phyloP scores from a whole-genome alignment of 2,329 filamentous ascomycete species.

The Aureobasidium leucospermi region DNA sequence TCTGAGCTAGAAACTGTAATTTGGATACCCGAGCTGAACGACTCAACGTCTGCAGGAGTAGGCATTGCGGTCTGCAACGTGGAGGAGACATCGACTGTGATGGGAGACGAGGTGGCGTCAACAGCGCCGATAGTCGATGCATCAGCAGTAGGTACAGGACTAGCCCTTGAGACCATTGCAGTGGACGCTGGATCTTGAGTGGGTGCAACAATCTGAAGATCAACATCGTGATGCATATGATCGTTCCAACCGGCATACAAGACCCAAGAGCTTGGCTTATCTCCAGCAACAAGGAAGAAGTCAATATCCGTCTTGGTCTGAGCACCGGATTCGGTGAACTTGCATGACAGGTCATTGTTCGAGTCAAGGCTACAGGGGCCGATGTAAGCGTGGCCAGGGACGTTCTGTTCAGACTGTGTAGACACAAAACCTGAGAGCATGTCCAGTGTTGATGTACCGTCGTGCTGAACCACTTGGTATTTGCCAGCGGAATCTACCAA shows the following conservation, averaged over 20 bases:
- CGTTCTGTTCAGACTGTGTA: background rate
- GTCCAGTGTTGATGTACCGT: background rate
- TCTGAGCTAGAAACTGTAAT: background rate
- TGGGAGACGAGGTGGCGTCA: background rate
- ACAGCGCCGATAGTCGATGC: background rate
- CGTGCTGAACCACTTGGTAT: background rate
- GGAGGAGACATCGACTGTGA: background rate
- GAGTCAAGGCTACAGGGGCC: background rate
- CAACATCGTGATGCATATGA: background rate
- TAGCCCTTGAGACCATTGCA: background rate
- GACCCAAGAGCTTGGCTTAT: background rate
- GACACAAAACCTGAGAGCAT: background rate
- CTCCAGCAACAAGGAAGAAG: conserved; percentile 3
- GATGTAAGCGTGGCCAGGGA: background rate
- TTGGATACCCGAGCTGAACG: background rate
- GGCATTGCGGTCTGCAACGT: background rate
- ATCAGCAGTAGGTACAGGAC: background rate
- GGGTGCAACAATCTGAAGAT: background rate
- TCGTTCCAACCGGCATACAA: conserved; percentile 5
- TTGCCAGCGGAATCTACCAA: background rate
- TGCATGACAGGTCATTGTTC: background rate
- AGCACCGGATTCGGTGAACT: background rate
- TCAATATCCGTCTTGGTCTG: background rate
- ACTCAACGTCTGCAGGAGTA: background rate
- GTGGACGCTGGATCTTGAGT: background rate